Percentiles rank a stretch among this genome's conserved stretches.
Conservation (phyloP, 2,329 filamentous ascomycete species). For the Hymenoscyphus infarciens region DNA sequence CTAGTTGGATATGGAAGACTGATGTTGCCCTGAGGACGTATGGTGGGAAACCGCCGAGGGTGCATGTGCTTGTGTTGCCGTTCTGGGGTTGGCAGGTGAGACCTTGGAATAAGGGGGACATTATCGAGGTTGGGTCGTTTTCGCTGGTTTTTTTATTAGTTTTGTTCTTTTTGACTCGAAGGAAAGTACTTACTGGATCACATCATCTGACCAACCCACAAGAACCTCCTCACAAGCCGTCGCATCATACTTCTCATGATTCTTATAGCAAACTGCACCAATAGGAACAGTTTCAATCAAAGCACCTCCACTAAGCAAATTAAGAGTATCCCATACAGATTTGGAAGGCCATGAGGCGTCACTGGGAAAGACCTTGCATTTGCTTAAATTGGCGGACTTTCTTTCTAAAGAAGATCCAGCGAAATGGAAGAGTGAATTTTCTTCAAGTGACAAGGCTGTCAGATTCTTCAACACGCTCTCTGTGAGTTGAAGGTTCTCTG, state of each 20-base stretch:
- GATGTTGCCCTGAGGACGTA: constrained; percentile 37
- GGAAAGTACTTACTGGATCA: constrained; percentile 36
- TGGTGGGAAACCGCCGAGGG: constrained; percentile 27
- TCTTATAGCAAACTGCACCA: constrained; percentile 42
- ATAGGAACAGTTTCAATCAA: constrained; percentile 44
- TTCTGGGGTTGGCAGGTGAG: constrained; percentile 37
- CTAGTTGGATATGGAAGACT: constrained; percentile 44
- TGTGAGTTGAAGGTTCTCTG: constrained; percentile 6
- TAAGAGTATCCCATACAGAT: constrained; percentile 44
- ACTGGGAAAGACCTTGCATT: constrained; percentile 28
- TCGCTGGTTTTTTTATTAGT: constrained; percentile 26
- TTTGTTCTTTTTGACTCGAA: not conserved
- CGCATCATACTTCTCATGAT: constrained; percentile 3
- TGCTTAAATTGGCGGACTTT: not conserved
- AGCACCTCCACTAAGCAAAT: constrained; percentile 41
- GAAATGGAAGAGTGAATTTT: constrained; percentile 2
- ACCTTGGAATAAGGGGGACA: constrained; percentile 44
- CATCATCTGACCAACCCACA: constrained; percentile 34
- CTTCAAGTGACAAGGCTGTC: not conserved
- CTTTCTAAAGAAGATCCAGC: not conserved
- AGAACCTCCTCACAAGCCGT: constrained; percentile 19
- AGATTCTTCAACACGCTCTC: not conserved
- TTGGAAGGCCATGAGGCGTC: constrained; percentile 45
- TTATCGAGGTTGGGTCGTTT: constrained; percentile 42
- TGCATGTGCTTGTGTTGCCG: constrained; percentile 35